These are phyloP conservation scores for Cercophora scortea DNA, from an alignment of 495 filamentous ascomycete genomes.

Conservation along the genomic window DNA sequence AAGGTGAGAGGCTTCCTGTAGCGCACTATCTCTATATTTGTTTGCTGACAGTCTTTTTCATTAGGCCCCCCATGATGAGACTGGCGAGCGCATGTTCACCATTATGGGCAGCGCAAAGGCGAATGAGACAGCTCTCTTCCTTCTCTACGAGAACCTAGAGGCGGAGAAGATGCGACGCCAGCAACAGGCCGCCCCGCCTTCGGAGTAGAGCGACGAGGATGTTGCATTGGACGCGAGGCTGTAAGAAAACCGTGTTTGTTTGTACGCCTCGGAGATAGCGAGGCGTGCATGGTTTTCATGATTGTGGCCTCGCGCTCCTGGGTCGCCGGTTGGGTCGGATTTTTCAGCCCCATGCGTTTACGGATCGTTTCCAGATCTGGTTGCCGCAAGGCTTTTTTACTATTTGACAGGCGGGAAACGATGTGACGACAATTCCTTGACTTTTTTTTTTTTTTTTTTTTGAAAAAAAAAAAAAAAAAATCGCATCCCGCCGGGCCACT, in stretches of 20 bases:
- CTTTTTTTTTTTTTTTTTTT: no score
- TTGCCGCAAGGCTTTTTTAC: slow-evolving; percentile 49
- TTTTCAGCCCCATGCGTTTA: slow-evolving; percentile 29
- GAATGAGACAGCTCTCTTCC: slow-evolving; percentile 91
- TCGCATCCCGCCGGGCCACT: slow-evolving; percentile 29
- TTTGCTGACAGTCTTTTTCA: neutral
- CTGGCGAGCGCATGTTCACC: slow-evolving; percentile 98
- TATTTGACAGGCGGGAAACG: slow-evolving; percentile 37
- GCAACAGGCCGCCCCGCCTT: slow-evolving; percentile 45
- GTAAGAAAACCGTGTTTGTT: slow-evolving; percentile 22
- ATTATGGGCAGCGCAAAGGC: slow-evolving; percentile 88
- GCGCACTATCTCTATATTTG: neutral
- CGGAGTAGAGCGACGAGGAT: slow-evolving; percentile 54
- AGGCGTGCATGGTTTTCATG: slow-evolving; percentile 13
- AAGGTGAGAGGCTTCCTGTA: slow-evolving; percentile 44
- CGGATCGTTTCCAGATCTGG: slow-evolving; percentile 46
- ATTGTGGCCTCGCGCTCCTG: slow-evolving; percentile 9
- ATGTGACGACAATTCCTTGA: slow-evolving; percentile 36
- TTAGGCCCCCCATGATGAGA: slow-evolving; percentile 85
- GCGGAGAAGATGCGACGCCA: slow-evolving; percentile 96
- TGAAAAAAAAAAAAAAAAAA: slow-evolving; percentile 14
- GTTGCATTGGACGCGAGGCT: slow-evolving; percentile 13
- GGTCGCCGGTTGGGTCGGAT: slow-evolving; percentile 34
- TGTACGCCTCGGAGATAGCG: slow-evolving; percentile 10
- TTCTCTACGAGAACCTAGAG: slow-evolving; percentile 97